phyloP scores from a whole-genome alignment of 2,329 filamentous ascomycete species.

The Anthostomella pinea region DNA sequence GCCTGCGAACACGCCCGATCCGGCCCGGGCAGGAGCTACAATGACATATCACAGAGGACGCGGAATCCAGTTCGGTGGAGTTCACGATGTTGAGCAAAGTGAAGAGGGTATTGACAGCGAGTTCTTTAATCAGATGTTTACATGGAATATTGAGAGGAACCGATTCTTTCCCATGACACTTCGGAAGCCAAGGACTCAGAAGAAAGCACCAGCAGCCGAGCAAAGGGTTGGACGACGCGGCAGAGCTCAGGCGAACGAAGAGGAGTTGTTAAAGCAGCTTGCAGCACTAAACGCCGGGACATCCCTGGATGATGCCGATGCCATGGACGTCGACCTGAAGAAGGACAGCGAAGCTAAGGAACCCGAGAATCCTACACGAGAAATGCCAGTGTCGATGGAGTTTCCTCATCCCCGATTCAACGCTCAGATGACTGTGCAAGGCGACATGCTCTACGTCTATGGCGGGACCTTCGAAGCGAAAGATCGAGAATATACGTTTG shows the following conservation, averaged over 20 bases:
- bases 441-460: slow-evolving; percentile 90
- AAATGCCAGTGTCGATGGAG: slow-evolving; percentile 70
- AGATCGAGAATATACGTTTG: slow-evolving; percentile 92
- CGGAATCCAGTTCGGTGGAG: slow-evolving; percentile 90
- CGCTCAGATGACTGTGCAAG: slow-evolving; percentile 83
- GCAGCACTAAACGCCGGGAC: slow-evolving; percentile 78
- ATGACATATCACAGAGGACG: slow-evolving; percentile 94
- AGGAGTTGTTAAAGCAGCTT: slow-evolving; percentile 83
- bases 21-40: slow-evolving; percentile 80
- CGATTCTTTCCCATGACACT: slow-evolving; percentile 84
- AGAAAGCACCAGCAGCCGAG: slow-evolving; percentile 57
- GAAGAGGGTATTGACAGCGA: slow-evolving; percentile 96
- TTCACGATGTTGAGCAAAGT: slow-evolving; percentile 86
- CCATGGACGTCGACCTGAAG: slow-evolving; percentile 42
- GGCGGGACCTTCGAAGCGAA: slow-evolving; percentile 95
- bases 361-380: slow-evolving; percentile 56
- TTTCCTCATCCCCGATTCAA: slow-evolving; percentile 92
- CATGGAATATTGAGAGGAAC: slow-evolving; percentile 95
- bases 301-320: slow-evolving; percentile 51
- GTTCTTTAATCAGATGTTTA: slow-evolving; percentile 89
- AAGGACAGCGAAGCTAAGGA: slow-evolving; percentile 52
- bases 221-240: slow-evolving; percentile 61
- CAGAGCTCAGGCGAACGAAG: slow-evolving; percentile 86
- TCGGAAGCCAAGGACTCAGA: slow-evolving; percentile 67
- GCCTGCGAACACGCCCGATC: slow-evolving; percentile 83